Evolutionary conservation across 2,329 filamentous ascomycete genomes (phyloP), one percentile per base, ranked within the genome.

Genomic region (Microsporum audouinii): DNA sequence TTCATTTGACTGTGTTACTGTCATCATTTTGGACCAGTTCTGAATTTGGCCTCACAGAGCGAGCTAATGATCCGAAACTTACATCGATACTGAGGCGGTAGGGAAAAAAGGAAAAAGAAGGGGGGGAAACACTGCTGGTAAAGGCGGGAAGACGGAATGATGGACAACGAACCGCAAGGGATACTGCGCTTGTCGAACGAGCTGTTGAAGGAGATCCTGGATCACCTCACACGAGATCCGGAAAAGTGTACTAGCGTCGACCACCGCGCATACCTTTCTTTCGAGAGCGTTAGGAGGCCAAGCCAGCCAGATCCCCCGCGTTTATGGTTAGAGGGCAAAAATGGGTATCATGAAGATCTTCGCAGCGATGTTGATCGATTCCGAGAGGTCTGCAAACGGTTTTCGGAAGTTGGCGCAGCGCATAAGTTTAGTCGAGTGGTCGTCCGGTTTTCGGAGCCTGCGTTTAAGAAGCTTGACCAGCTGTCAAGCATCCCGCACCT

Each of bases 201-300:
- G 67, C 70, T 82, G 58, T 71, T 82, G 47, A 74, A 74, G 62
- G 75, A 77, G 61, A 79, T 82, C 31, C 73, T 82, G 65, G 78
- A 80, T 66, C 73, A 79, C 65, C 76, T 82, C 65, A 77, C 78
- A 60, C 75, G 76, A n/a, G 78, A 81, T 61, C 75, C 77, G n/a
- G 77, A 81, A 57, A 78, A 76, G 65, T 74, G 76, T 43, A 74
- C 81, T 62, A 76, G 73, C 45, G 74, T 81, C 51, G 80, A 82
- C 63, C 74, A 77, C 58, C 75, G 80, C 62, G 78, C 77, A 58
- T 81, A 80, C 66, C 73, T 82, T 23, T 82, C 80, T 5, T 78
- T 80, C 62, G 80, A 82, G 68, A 81, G 79, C 70, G 80, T 82
- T 69, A 78, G 76, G 62, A 73, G 73, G 49, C 77, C 78, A 10